Base-by-base conservation (phyloP, 2,329 filamentous ascomycete genomes). In the Raffaelea deltoideospora region DNA sequence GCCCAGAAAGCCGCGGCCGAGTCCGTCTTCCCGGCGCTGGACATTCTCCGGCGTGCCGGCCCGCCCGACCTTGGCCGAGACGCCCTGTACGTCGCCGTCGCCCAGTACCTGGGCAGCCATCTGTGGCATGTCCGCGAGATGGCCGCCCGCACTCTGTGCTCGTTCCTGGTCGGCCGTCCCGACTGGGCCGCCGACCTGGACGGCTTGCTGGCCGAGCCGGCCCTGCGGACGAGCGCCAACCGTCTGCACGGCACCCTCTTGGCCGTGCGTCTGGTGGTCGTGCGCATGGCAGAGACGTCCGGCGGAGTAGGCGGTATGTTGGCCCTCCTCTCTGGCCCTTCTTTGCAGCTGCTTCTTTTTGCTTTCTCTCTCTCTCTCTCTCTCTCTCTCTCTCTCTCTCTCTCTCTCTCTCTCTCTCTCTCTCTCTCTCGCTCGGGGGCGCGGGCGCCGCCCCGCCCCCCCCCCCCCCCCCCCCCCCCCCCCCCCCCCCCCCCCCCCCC, bases 51-150 rank as follows among this genome's bases (percentile, higher is more conserved):
- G 34, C 70, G 82, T 36, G 77, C 78, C 10, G 72, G 74, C 0
- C 74, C 82, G 1, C 80, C 81, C 0, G 63, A 69, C 19, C 52
- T 63, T 3, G 56, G 71, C 40, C 61, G 67, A 2, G 56, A 62
- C 2, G 62, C 69, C 33, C 67, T 86, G 5, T 65, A 71, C 45
- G 48, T 54, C 3, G 63, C 70, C 33, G 72, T 88, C 8, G 54
- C 67, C 7, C 63, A 61, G 30, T 76, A 87, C 37, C 63, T 85
- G 4, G 68, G 63, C 10, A 85, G 77, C 43, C 68, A 68, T 1
- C 70, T 84, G 15, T 90, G 84, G 84, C 80, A 86, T 50, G 72
- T 90, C 7, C 67, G 84, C 34, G 82, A 88, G 47, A 84, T 87
- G 52, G 80, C 83, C 1, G 81, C 83, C 0, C 67, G 79, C 14